A percentile compares a stretch with the other conserved stretches of the same genome.
Conservation (phyloP, 2,329 filamentous ascomycete species). For the Penicillium janthinellum region DNA sequence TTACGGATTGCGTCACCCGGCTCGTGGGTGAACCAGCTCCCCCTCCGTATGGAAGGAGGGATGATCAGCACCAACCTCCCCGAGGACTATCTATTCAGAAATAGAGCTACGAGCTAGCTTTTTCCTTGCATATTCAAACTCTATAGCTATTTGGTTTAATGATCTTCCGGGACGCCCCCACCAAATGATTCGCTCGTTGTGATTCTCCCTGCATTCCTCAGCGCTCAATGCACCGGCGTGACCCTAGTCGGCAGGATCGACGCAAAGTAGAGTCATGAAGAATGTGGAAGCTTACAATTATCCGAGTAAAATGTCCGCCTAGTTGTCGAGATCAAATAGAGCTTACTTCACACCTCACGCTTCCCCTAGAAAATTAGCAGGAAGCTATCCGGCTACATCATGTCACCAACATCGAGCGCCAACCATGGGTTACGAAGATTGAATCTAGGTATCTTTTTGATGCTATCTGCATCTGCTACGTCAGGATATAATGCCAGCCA, state of each 20-base stretch:
- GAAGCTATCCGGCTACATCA: neutral
- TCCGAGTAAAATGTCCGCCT: slow-evolving; percentile 11
- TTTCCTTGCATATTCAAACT: slow-evolving; percentile 6
- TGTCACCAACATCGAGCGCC: slow-evolving; percentile 6
- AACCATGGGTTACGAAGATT: slow-evolving; percentile 22
- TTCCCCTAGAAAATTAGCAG: neutral
- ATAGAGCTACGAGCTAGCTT: slow-evolving; percentile 2
- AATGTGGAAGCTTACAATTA: slow-evolving; percentile 9
- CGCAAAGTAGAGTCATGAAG: slow-evolving; percentile 5
- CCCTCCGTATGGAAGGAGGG: neutral
- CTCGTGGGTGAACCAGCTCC: neutral
- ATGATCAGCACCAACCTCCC: neutral
- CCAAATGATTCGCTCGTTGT: slow-evolving; percentile 11
- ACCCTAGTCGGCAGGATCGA: slow-evolving; percentile 10
- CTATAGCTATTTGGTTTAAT: neutral
- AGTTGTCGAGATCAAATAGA: slow-evolving; percentile 5
- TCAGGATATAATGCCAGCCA: slow-evolving; percentile 29
- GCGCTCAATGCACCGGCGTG: slow-evolving; percentile 3
- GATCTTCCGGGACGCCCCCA: neutral
- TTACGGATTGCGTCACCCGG: neutral
- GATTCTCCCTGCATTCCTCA: slow-evolving; percentile 20
- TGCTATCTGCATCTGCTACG: slow-evolving; percentile 29
- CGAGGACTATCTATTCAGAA: neutral
- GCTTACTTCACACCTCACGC: neutral
- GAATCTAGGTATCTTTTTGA: slow-evolving; percentile 26